phyloP scores from a whole-genome alignment of 1,284 basidiomycete species.

The Takashimella koratensis region DNA sequence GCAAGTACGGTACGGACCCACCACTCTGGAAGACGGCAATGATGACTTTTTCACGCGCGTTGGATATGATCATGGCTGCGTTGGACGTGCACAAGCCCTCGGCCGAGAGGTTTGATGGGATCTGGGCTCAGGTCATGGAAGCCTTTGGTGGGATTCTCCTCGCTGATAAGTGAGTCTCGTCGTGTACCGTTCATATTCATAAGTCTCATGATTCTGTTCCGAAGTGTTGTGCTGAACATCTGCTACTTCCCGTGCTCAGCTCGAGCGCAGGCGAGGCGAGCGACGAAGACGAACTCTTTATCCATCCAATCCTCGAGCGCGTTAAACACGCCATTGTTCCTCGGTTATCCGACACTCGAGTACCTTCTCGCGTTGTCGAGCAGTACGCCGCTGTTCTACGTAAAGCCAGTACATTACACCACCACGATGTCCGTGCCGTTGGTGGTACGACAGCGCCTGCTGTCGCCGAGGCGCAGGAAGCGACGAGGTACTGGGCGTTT shows the following conservation, averaged over 20 bases:
- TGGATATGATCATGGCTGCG: slow-evolving; percentile 16
- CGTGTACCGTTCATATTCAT: not conserved
- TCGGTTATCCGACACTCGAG: slow-evolving; percentile 61
- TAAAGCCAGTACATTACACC: slow-evolving; percentile 68
- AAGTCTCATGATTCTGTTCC: no score
- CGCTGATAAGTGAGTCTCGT: slow-evolving; percentile 68
- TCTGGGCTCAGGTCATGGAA: slow-evolving; percentile 83
- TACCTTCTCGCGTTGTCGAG: slow-evolving; percentile 69
- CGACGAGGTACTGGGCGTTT: slow-evolving; percentile 91
- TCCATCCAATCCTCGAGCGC: slow-evolving; percentile 71
- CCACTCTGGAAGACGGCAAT: slow-evolving; percentile 79
- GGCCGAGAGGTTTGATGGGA: slow-evolving; percentile 62
- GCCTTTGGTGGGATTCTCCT: slow-evolving; percentile 75
- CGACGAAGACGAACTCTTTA: slow-evolving; percentile 80
- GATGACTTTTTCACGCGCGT: slow-evolving; percentile 21
- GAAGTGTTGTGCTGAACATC: slow-evolving; percentile 55
- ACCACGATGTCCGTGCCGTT: slow-evolving; percentile 24
- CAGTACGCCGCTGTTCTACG: slow-evolving; percentile 70
- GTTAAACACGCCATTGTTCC: slow-evolving; percentile 77
- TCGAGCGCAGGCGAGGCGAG: slow-evolving; percentile 60
- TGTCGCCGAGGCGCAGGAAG: slow-evolving; percentile 64
- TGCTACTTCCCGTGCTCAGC: slow-evolving; percentile 26
- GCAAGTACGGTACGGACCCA: slow-evolving; percentile 75
- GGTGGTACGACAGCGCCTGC: slow-evolving; percentile 36
- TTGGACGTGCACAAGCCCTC: slow-evolving; percentile 52